A percentile compares a stretch with the other conserved stretches of the same genome.
These are phyloP conservation scores for Moesziomyces sp. DNA, from an alignment of 1,284 basidiomycete species.

Conservation along the genomic window DNA sequence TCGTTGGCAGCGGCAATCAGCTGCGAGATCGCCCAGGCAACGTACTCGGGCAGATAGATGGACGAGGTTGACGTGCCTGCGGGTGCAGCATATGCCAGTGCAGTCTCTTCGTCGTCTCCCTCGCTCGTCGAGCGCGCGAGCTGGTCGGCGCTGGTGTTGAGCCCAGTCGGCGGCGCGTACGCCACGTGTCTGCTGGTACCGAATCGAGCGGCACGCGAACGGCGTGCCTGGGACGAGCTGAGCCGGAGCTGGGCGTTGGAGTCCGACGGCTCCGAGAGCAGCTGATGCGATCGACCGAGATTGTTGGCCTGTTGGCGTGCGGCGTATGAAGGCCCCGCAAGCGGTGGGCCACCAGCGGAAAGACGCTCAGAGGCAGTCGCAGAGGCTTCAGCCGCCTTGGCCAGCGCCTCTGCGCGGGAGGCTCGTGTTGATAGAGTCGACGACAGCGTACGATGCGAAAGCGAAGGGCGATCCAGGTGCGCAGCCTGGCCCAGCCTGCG, in stretches of 20 bases:
- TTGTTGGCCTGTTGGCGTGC: conserved; percentile 16
- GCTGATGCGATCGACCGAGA: conserved; percentile 1
- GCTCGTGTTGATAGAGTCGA: conserved; percentile 9
- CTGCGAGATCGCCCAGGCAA: conserved; percentile 44
- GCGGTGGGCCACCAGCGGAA: conserved; percentile 16
- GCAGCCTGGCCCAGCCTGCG: conserved; percentile 2
- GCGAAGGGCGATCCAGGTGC: too few relatives aligned
- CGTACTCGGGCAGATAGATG: conserved; percentile 43
- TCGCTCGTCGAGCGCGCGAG: conserved; percentile 1
- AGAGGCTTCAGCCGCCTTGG: conserved; percentile 43
- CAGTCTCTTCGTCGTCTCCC: conserved; percentile 16
- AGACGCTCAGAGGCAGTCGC: conserved; percentile 25
- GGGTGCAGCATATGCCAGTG: conserved; percentile 24
- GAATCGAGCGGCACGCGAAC: conserved; percentile 41
- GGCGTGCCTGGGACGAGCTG: conserved; percentile 41
- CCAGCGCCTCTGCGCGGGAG: conserved; percentile 36
- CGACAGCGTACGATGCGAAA: conserved; percentile 13
- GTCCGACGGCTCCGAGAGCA: conserved; percentile 16
- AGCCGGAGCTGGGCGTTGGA: conserved; percentile 17
- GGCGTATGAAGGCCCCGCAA: conserved; percentile 20
- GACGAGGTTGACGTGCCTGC: conserved; percentile 32
- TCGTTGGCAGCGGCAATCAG: conserved; percentile 38
- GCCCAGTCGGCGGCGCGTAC: conserved; percentile 7
- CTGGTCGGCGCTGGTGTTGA: neutral
- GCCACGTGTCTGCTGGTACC: conserved; percentile 28